Evolutionary conservation across 768 basidiomycete species (phyloP).

Genomic region (Boletus rubescentipes): DNA sequence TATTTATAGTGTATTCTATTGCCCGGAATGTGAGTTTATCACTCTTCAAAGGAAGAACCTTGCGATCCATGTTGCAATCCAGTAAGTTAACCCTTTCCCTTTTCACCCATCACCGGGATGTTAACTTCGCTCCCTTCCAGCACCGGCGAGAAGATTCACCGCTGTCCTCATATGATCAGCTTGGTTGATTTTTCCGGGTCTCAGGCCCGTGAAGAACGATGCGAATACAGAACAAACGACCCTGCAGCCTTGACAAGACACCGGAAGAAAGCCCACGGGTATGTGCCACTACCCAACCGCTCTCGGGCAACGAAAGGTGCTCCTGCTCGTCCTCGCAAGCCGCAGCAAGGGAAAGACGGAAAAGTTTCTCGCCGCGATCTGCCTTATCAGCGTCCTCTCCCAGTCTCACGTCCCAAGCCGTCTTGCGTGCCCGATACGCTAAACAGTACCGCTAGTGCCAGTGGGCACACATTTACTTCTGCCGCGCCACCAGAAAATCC

Average conservation of each 20-base stretch:
- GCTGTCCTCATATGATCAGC: slow-evolving; percentile 14
- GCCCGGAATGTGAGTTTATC: slow-evolving; percentile 18
- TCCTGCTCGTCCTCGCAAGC: background rate
- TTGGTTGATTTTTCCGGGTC: background rate
- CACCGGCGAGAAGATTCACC: slow-evolving; percentile 18
- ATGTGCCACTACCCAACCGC: slow-evolving; percentile 16
- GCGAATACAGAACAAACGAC: slow-evolving; percentile 25
- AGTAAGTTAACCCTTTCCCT: slow-evolving; percentile 10
- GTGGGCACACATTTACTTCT: background rate
- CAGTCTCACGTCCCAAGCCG: no score
- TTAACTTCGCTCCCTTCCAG: slow-evolving; percentile 7
- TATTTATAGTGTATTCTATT: slow-evolving; percentile 17
- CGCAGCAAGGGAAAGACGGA: background rate
- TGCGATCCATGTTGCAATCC: slow-evolving; percentile 17
- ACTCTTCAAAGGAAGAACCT: slow-evolving; percentile 23
- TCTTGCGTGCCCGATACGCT: background rate
- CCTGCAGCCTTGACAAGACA: slow-evolving; percentile 29
- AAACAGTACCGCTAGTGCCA: background rate
- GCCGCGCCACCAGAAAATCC: background rate
- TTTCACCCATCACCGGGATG: background rate
- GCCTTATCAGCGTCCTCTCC: no score
- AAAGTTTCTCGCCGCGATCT: background rate
- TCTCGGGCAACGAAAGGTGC: background rate
- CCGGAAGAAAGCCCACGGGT: slow-evolving; percentile 21
- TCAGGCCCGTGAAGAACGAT: background rate